Evolutionary conservation across 495 filamentous ascomycete genomes (phyloP), one percentile per base, ranked within the genome.

Genomic region (Neurospora tetraspora): DNA sequence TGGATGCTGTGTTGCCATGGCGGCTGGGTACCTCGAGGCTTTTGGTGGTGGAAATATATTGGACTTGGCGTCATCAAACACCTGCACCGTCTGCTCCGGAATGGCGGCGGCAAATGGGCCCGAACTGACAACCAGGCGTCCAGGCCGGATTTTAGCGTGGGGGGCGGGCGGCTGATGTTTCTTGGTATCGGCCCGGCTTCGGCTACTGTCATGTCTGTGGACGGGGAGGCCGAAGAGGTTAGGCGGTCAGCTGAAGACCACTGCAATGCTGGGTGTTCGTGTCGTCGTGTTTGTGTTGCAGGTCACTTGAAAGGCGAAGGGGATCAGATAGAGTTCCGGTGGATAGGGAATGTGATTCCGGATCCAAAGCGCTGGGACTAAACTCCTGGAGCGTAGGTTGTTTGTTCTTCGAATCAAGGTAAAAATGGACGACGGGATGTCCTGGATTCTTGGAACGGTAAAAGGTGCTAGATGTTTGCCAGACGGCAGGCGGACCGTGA

Each of bases 1-100:
- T 70, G 23, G 39, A 69, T 69, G 71, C 34, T 70, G 71, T 73
- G 71, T 70, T 45, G 37, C 71, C 61, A 39, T 72, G 71, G 71
- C 59, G n/a, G 71, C 71, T 69, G 27, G 38, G 14, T 39, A 43
- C 20, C 16, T 47, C 69, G 69, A 71, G 39, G 34, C 47, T 71
- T 61, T 20, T 43, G 47, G 12, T 8, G 47, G 20, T 71, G 38
- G 34, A 16, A 27, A 45, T 23, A 37, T 38, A 65, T 71, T 37
- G 36, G 43, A 68, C 70, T 65, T 36, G 27, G 53, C 53, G 53
- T 65, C 53, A 65, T 65, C 53, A 61, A 61, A 61, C 23, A 31
- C 53, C 23, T 27, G 47, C 23, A 7, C 11, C 47, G 11, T 27
- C 47, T 27, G 47, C 47, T 2, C 47, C 47, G 47, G 23, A 59